A percentile compares a stretch with the other conserved stretches of the same genome.
phyloP scores from a whole-genome alignment of 257 asterid species.

The Fraxinus cuspidata region DNA sequence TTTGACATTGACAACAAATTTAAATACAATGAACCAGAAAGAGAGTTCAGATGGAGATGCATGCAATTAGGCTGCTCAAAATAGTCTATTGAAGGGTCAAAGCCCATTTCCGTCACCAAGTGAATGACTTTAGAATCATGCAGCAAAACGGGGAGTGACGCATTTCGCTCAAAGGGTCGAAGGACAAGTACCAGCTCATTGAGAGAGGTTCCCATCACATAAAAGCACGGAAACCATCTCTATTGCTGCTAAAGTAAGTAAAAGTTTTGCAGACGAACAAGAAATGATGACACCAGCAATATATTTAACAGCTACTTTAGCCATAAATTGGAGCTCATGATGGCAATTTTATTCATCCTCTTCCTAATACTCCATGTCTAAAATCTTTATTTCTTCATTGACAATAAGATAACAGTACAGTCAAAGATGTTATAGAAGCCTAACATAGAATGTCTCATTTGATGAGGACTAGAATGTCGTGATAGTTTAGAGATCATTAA shows the following conservation, averaged over 20 bases:
- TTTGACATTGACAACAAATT: not conserved
- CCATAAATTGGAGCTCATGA: not conserved
- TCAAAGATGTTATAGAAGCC: not conserved
- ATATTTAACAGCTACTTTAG: too few relatives aligned
- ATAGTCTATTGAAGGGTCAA: too few relatives aligned
- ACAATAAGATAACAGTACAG: not conserved
- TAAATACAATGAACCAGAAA: not conserved
- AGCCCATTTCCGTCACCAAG: too few relatives aligned
- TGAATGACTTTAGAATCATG: too few relatives aligned
- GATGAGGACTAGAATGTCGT: not conserved
- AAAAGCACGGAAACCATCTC: not conserved
- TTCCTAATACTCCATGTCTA: not conserved
- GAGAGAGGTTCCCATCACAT: not conserved
- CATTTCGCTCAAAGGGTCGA: too few relatives aligned
- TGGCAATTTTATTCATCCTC: not conserved
- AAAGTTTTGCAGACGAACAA: not conserved
- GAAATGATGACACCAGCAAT: not conserved
- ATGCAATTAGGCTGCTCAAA: too few relatives aligned
- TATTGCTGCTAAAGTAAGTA: not conserved
- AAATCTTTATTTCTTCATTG: not conserved
- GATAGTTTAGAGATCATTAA: not conserved
- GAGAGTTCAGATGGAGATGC: too few relatives aligned
- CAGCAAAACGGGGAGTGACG: too few relatives aligned
- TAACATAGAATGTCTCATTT: not conserved
- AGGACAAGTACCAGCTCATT: not conserved